phyloP scores from a whole-genome alignment of 2,329 filamentous ascomycete genomes.

The Colletotrichum spinosum region DNA sequence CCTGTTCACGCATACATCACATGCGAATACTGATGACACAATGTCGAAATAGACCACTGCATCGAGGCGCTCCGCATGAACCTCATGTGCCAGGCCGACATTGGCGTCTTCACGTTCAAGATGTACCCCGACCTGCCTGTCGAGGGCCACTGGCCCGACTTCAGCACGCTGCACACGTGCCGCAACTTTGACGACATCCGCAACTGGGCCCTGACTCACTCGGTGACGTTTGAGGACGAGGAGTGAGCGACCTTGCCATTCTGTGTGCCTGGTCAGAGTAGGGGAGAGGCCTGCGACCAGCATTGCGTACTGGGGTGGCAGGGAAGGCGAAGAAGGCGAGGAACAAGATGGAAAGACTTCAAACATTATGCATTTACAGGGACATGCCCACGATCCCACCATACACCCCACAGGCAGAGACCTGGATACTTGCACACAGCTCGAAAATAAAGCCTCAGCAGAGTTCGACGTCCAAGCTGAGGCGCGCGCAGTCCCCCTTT shows the following conservation, averaged over 20 bases:
- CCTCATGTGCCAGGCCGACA: conserved; percentile 66
- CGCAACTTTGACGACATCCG: conserved; percentile 64
- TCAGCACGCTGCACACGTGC: conserved; percentile 65
- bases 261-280: too few relatives aligned
- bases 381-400: neutral
- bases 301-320: too few relatives aligned
- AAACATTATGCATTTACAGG: too few relatives aligned
- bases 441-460: conserved; percentile 12
- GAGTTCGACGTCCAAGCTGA: neutral
- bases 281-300: too few relatives aligned
- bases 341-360: too few relatives aligned
- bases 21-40: conserved; percentile 1
- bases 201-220: conserved; percentile 64
- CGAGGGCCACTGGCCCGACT: conserved; percentile 65
- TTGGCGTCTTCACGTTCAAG: conserved; percentile 66
- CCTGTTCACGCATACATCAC: conserved; percentile 21
- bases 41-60: conserved; percentile 57
- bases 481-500: neutral
- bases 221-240: conserved; percentile 60
- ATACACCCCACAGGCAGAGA: neutral
- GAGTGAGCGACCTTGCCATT: conserved; percentile 6
- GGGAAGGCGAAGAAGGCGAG: too few relatives aligned
- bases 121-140: conserved; percentile 57
- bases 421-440: neutral
- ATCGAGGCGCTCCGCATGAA: conserved; percentile 64